phyloP scores from a whole-genome alignment of 2,329 filamentous ascomycete species.

The Ceratocystis papillata region DNA sequence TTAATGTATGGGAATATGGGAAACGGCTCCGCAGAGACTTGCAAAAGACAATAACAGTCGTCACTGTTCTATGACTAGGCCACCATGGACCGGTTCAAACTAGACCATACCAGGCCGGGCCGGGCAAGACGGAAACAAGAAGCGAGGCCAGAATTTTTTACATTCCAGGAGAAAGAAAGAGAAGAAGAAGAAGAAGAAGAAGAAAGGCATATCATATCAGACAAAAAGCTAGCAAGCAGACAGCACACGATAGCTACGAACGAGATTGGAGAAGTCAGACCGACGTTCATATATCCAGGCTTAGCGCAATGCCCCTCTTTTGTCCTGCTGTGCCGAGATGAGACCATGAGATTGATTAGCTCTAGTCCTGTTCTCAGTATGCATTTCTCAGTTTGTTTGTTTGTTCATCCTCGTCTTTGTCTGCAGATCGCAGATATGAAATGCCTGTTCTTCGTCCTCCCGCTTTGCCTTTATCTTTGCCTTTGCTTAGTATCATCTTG shows the following conservation, averaged over 20 bases:
- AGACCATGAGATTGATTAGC: neutral
- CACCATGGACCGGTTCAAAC: neutral
- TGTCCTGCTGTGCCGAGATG: constrained; percentile 21
- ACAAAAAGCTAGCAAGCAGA: constrained; percentile 20
- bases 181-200: neutral
- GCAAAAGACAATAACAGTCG: neutral
- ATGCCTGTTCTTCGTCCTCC: neutral
- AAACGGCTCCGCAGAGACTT: neutral
- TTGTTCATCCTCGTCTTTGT: neutral
- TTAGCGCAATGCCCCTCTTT: constrained; percentile 21
- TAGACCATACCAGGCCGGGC: neutral
- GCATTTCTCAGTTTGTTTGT: neutral
- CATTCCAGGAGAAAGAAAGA: constrained; percentile 1
- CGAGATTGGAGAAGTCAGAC: constrained; percentile 22
- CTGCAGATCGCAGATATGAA: neutral
- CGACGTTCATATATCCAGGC: constrained; percentile 24
- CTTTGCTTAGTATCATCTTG: too few species aligned
- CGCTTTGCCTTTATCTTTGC: too few species aligned
- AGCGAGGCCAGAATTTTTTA: constrained; percentile 6
- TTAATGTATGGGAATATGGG: neutral
- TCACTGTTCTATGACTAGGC: neutral
- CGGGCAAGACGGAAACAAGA: neutral
- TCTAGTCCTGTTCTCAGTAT: constrained; percentile 2
- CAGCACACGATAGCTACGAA: constrained; percentile 23
- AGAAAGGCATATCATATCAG: constrained; percentile 21